Conservation (phyloP, 1,139 yeast species). For the Taphrina deformans region DNA sequence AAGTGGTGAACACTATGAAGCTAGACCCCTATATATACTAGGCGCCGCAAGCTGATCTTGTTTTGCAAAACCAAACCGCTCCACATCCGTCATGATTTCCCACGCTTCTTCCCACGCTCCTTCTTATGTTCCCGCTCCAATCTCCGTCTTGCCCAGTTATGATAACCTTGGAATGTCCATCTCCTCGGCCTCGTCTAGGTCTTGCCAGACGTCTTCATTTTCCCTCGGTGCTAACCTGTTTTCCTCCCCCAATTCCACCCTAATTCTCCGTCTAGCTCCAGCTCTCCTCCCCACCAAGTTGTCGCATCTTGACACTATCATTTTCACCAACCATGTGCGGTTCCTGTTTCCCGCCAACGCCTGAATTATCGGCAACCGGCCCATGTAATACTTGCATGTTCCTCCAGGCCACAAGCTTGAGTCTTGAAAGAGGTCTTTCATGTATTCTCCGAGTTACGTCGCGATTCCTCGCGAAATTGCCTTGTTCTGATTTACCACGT, state of each 20-base stretch:
- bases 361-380: neutral
- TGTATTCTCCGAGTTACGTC: neutral
- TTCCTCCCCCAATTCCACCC: neutral
- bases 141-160: too few species aligned
- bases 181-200: neutral
- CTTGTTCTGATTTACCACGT: neutral
- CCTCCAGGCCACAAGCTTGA: neutral
- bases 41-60: constrained; percentile 1
- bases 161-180: too few species aligned
- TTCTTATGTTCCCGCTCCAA: neutral
- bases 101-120: neutral
- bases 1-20: constrained; percentile 8
- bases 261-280: neutral
- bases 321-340: neutral
- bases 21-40: neutral
- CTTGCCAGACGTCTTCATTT: neutral
- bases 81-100: neutral
- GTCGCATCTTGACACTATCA: constrained; percentile 1
- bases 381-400: neutral
- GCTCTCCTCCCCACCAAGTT: constrained; percentile 6
- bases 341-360: neutral
- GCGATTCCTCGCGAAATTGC: neutral
- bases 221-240: neutral
- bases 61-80: neutral
- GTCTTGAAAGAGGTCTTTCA: neutral